Evolutionary conservation across 352 stramenopile species (phyloP).

Genomic region (Pythium utonaiense): DNA sequence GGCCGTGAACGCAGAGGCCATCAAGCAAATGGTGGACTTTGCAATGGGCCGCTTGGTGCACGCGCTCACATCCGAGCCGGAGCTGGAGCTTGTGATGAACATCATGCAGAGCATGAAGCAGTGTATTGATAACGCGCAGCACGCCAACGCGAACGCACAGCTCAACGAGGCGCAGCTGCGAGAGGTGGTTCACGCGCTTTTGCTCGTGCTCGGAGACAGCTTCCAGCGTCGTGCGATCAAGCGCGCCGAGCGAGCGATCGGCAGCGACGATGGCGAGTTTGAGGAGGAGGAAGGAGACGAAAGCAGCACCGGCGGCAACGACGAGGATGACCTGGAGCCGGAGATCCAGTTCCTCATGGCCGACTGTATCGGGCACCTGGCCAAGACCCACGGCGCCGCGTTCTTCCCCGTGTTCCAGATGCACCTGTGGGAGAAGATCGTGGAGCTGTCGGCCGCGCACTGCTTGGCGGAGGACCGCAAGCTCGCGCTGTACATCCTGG

Average conservation of each 20-base stretch:
- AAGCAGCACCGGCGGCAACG: constrained; percentile 34
- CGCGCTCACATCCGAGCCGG: constrained; percentile 74
- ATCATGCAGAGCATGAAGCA: constrained; percentile 87
- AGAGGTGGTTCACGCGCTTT: constrained; percentile 68
- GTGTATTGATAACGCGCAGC: constrained; percentile 49
- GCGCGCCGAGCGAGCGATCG: constrained; percentile 30
- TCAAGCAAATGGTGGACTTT: constrained; percentile 87
- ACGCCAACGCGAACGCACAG: constrained; percentile 34
- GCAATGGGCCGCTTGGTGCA: constrained; percentile 71
- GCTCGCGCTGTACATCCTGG: constrained; percentile 82
- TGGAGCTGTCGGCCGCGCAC: constrained; percentile 54
- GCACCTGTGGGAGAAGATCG: constrained; percentile 74
- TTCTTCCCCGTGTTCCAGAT: constrained; percentile 82
- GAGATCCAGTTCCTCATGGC: constrained; percentile 81
- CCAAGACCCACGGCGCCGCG: constrained; percentile 53
- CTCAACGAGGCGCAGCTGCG: constrained; percentile 73
- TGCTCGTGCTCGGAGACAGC: constrained; percentile 74
- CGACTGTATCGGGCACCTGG: constrained; percentile 69
- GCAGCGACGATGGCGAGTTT: constrained; percentile 35
- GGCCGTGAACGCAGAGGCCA: constrained; percentile 30
- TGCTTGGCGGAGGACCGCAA: constrained; percentile 78
- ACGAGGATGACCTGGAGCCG: constrained; percentile 50
- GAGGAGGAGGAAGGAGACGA: constrained; percentile 23
- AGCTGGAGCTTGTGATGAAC: constrained; percentile 79
- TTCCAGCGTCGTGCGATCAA: constrained; percentile 73